A percentile compares a stretch with the other conserved stretches of the same genome.
These are phyloP conservation scores for Furcasterigmium furcatum DNA, from an alignment of 2,329 filamentous ascomycete genomes.

Conservation along the genomic window DNA sequence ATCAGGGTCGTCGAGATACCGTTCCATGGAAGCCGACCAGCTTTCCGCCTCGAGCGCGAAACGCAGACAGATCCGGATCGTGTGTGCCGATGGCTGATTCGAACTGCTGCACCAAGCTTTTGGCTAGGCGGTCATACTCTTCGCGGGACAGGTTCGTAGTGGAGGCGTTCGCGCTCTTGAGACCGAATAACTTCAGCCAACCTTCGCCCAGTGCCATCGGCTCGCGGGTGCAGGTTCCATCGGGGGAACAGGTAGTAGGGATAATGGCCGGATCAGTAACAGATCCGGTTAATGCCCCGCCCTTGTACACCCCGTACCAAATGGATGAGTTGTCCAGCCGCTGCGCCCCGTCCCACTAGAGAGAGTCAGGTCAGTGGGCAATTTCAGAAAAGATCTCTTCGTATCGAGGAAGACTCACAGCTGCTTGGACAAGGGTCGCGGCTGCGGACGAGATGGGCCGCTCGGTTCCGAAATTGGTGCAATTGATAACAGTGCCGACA, in stretches of 20 bases:
- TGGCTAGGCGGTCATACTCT: conserved; percentile 2
- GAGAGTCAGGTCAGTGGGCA: background rate
- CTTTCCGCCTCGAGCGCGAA: conserved; percentile 31
- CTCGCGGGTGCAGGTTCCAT: background rate
- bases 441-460: background rate
- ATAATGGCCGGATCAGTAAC: background rate
- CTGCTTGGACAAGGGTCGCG: background rate
- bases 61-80: conserved; percentile 23
- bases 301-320: background rate
- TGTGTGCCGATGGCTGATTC: conserved; percentile 20
- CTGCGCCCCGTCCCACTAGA: background rate
- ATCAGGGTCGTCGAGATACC: background rate
- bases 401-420: background rate
- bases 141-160: background rate
- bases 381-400: background rate
- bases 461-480: background rate
- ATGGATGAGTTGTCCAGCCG: background rate
- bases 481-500: conserved; percentile 11
- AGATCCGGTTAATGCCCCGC: background rate
- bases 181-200: conserved; percentile 3
- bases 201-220: background rate
- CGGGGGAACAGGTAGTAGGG: background rate
- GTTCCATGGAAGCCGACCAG: conserved; percentile 23
- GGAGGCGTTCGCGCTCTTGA: background rate
- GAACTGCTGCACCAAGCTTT: conserved; percentile 6